Evolutionary conservation across 192 early-diverging fungal species (phyloP).

Genomic region (Diversispora eburnea): DNA sequence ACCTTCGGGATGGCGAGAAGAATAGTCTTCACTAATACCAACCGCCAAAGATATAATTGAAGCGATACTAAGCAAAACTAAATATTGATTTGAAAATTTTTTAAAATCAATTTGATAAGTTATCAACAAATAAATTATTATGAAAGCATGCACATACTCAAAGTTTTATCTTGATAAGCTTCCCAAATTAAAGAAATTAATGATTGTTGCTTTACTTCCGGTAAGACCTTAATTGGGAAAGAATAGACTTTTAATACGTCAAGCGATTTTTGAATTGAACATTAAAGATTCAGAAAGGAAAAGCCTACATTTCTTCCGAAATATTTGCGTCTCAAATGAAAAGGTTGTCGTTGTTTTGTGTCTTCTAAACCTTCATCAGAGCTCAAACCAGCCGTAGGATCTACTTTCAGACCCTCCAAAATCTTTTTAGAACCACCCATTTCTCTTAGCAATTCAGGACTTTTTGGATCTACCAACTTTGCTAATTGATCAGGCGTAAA

Average conservation of each 20-base stretch:
- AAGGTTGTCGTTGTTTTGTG: slow-evolving; percentile 31
- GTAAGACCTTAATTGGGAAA: slow-evolving; percentile 41
- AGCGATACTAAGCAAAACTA: slow-evolving; percentile 85
- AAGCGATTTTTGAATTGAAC: too few species aligned
- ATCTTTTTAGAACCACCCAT: slow-evolving; percentile 59
- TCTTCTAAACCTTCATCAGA: slow-evolving; percentile 43
- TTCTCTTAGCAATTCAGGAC: slow-evolving; percentile 50
- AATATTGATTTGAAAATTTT: not conserved
- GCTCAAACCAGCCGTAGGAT: slow-evolving; percentile 56
- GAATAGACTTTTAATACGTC: not conserved
- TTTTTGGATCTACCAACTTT: slow-evolving; percentile 63
- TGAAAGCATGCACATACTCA: slow-evolving; percentile 37
- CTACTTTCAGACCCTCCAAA: slow-evolving; percentile 56
- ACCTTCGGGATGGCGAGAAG: slow-evolving; percentile 56
- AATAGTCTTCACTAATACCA: slow-evolving; percentile 80
- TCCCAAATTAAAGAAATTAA: slow-evolving; percentile 54
- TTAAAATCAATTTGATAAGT: not conserved
- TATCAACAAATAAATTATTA: not conserved
- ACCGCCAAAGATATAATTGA: slow-evolving; percentile 77
- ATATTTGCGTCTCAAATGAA: slow-evolving; percentile 40
- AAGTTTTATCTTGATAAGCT: slow-evolving; percentile 69
- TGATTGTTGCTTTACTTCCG: slow-evolving; percentile 49
- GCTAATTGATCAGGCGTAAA: slow-evolving; percentile 51
- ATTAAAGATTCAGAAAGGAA: too few species aligned
- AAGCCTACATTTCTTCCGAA: slow-evolving; percentile 45